These are phyloP conservation scores for Arbutus unedo DNA, from an alignment of 148 eudicot genomes.

Conservation along the genomic window DNA sequence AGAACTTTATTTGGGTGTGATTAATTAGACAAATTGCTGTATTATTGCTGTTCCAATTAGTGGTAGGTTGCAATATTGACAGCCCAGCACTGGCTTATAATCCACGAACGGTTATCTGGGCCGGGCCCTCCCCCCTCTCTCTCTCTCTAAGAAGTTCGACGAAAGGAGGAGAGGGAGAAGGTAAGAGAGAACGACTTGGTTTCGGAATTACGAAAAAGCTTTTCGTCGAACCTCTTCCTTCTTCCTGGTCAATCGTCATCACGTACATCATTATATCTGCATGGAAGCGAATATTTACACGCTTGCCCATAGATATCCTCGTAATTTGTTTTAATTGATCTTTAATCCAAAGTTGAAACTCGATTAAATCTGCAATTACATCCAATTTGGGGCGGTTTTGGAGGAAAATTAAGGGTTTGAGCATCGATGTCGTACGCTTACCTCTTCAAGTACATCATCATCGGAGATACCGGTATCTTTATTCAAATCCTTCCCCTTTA, in stretches of 20 bases:
- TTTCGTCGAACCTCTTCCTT: neutral
- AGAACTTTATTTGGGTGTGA: no score
- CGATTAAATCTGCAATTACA: neutral
- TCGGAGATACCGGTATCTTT: constrained; percentile 73
- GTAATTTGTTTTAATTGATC: neutral
- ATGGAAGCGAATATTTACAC: neutral
- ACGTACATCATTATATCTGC: neutral
- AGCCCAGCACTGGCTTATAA: neutral
- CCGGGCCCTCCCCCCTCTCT: neutral
- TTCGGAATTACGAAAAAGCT: neutral
- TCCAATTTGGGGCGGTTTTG: neutral
- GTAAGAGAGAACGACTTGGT: neutral
- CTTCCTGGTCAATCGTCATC: neutral
- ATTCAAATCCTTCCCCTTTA: neutral
- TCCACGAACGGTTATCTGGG: neutral
- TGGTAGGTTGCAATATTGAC: neutral
- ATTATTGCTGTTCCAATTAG: neutral
- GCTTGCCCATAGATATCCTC: neutral
- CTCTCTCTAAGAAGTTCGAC: neutral
- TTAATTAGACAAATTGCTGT: no score
- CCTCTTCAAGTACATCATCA: constrained; percentile 88
- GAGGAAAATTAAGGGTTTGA: constrained; percentile 8
- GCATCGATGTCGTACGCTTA: constrained; percentile 74
- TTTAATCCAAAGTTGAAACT: neutral
- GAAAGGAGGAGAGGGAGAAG: neutral